A percentile compares a stretch with the other conserved stretches of the same genome.
Conservation (phyloP, 768 basidiomycete species). For the Boletellus sp. region DNA sequence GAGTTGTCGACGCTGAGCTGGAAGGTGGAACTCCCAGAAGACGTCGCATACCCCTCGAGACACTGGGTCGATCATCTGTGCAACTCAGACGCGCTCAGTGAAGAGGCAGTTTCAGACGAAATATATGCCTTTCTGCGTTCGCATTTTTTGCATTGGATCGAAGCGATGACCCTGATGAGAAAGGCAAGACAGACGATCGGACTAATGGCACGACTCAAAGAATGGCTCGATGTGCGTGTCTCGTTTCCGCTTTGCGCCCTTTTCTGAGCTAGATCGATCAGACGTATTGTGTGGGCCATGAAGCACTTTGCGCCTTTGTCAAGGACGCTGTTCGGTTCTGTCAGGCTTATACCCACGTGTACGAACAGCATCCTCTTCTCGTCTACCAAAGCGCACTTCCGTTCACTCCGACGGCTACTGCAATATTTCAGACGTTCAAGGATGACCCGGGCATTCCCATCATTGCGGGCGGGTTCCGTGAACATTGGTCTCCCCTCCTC, state of each 20-base stretch:
- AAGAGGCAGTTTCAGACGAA: conserved; percentile 9
- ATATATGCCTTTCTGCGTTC: conserved; percentile 18
- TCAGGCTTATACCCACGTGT: conserved; percentile 28
- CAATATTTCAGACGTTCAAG: conserved; percentile 27
- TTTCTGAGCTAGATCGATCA: conserved; percentile 3
- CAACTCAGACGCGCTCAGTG: conserved; percentile 1
- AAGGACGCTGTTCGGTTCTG: conserved; percentile 31
- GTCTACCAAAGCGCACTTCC: conserved; percentile 32
- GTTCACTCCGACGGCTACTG: conserved; percentile 26
- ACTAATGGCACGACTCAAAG: conserved; percentile 22
- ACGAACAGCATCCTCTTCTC: conserved; percentile 32
- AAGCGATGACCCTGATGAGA: conserved; percentile 29
- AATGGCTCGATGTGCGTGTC: conserved; percentile 24
- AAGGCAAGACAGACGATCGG: conserved; percentile 32
- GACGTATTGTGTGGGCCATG: conserved; percentile 12
- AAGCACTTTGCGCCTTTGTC: conserved; percentile 16
- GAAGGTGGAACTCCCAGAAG: conserved; percentile 20
- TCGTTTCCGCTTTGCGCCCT: background rate
- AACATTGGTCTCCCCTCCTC: conserved; percentile 31
- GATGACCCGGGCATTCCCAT: conserved; percentile 20
- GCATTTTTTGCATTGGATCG: conserved; percentile 35
- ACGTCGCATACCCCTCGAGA: conserved; percentile 22
- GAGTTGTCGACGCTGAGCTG: conserved; percentile 18
- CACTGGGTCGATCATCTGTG: conserved; percentile 33
- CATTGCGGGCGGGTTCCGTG: conserved; percentile 28